Percentiles rank a stretch among this genome's conserved stretches.
phyloP scores from a whole-genome alignment of 2,329 filamentous ascomycete species.

The Coleophoma crateriformis region DNA sequence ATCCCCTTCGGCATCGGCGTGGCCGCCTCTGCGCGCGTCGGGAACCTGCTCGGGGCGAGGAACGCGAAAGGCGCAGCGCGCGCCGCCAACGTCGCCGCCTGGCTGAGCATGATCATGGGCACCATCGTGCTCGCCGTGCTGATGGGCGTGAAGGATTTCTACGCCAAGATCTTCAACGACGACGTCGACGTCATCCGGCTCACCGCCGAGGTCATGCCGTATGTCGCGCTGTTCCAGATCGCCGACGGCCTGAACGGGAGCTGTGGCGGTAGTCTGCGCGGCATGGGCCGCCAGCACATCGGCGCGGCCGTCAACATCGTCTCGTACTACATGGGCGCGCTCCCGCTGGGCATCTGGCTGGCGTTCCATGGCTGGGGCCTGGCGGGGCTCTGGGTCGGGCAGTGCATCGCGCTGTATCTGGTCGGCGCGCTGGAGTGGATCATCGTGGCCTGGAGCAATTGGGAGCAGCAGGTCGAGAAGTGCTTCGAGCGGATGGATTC shows the following conservation, averaged over 20 bases:
- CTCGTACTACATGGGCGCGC: conserved; percentile 77
- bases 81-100: conserved; percentile 70
- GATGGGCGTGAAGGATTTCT: conserved; percentile 65
- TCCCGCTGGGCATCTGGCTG: conserved; percentile 78
- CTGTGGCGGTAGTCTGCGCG: conserved; percentile 74
- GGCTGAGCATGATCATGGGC: conserved; percentile 67
- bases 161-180: conserved; percentile 77
- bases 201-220: conserved; percentile 75
- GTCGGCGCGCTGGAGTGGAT: conserved; percentile 75
- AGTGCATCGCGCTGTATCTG: conserved; percentile 75
- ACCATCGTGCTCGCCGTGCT: conserved; percentile 60
- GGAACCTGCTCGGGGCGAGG: conserved; percentile 70
- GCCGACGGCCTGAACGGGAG: conserved; percentile 82
- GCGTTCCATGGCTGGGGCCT: conserved; percentile 85
- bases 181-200: conserved; percentile 66
- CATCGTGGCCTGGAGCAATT: conserved; percentile 72
- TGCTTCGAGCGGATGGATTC: conserved; percentile 67
- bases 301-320: conserved; percentile 77
- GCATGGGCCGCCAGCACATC: conserved; percentile 83
- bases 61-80: conserved; percentile 61
- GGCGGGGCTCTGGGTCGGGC: conserved; percentile 75
- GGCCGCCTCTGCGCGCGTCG: conserved; percentile 70
- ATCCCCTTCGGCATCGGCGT: conserved; percentile 85
- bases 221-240: conserved; percentile 84
- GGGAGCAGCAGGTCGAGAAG: conserved; percentile 66